These are phyloP conservation scores for Eucalyptus viminalis DNA, from an alignment of 345 rosid genomes.

Conservation along the genomic window DNA sequence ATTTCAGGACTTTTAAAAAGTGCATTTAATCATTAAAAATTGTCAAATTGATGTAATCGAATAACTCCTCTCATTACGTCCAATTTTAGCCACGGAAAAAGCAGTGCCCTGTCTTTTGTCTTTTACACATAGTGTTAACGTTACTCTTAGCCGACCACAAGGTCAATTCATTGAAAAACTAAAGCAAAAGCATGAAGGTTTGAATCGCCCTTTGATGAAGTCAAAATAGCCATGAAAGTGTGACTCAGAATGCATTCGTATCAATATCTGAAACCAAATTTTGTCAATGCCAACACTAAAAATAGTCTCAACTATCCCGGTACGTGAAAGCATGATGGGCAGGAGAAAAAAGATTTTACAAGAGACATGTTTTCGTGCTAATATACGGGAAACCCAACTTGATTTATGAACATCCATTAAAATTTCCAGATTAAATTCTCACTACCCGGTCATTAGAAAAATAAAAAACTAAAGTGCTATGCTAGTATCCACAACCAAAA, in stretches of 20 bases:
- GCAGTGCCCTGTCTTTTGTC: background rate
- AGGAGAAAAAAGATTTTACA: background rate
- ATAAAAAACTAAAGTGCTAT: background rate
- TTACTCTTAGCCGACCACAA: background rate
- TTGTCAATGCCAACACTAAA: background rate
- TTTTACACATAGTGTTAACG: background rate
- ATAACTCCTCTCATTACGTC: background rate
- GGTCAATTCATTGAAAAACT: background rate
- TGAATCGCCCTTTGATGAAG: background rate
- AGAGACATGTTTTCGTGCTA: background rate
- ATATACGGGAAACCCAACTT: background rate
- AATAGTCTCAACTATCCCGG: background rate
- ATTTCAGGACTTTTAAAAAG: too few relatives aligned
- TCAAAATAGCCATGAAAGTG: background rate
- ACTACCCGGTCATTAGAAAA: background rate
- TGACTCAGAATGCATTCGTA: background rate
- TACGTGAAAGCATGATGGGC: background rate
- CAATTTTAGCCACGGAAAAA: background rate
- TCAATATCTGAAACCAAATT: background rate
- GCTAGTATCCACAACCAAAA: background rate
- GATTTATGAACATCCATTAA: background rate
- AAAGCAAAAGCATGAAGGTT: background rate
- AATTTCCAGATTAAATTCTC: background rate
- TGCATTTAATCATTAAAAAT: too few relatives aligned
- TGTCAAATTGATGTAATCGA: background rate